Percentiles rank a stretch among this genome's conserved stretches.
Conservation (phyloP, 2,329 filamentous ascomycete species). For the Harringtonia aguacate region DNA sequence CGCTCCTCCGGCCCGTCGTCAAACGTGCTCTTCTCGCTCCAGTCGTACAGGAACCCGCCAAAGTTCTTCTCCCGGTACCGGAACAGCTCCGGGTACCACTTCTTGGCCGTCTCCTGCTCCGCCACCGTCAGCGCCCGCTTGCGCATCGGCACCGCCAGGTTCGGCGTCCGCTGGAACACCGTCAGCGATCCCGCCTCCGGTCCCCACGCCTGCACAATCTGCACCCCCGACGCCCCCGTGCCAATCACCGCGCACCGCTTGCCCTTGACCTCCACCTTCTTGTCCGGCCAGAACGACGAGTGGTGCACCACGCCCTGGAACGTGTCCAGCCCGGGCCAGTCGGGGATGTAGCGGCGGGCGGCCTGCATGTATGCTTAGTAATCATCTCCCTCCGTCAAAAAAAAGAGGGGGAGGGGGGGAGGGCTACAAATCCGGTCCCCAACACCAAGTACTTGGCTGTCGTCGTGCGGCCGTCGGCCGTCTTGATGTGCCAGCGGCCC, state of each 20-base stretch:
- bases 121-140: conserved; percentile 33
- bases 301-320: conserved; percentile 52
- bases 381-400: neutral
- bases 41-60: conserved; percentile 49
- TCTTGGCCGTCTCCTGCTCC: conserved; percentile 37
- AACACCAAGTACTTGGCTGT: conserved; percentile 41
- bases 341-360: conserved; percentile 49
- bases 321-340: conserved; percentile 46
- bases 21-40: conserved; percentile 41
- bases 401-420: neutral
- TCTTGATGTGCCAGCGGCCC: conserved; percentile 39
- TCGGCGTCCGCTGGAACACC: conserved; percentile 59
- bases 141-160: conserved; percentile 52
- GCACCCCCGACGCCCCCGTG: conserved; percentile 54
- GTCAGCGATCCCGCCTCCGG: conserved; percentile 38
- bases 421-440: conserved; percentile 38
- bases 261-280: conserved; percentile 41
- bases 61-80: conserved; percentile 39
- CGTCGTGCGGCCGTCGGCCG: conserved; percentile 34
- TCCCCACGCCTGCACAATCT: conserved; percentile 51
- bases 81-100: conserved; percentile 40
- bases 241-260: conserved; percentile 54
- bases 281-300: conserved; percentile 49
- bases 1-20: conserved; percentile 40
- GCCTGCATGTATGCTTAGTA: conserved; percentile 24